phyloP scores from a whole-genome alignment of 495 filamentous ascomycete species.

The Penicilliopsis zonata region DNA sequence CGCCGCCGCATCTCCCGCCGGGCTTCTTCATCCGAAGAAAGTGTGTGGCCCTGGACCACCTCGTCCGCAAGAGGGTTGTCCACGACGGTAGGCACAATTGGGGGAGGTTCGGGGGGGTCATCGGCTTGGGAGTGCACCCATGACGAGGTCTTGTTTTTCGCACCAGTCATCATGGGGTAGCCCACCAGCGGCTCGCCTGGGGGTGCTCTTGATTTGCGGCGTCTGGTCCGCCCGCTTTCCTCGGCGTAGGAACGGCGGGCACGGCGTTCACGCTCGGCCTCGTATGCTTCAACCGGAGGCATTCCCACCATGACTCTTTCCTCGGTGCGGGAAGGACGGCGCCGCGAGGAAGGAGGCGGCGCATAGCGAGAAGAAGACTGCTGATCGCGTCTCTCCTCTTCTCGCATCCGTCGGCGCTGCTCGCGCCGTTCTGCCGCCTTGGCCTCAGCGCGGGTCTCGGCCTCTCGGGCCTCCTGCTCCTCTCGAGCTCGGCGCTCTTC shows the following conservation, averaged over 20 bases:
- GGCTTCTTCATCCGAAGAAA: conserved; percentile 31
- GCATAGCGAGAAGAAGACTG: conserved; percentile 12
- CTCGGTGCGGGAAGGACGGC: conserved; percentile 22
- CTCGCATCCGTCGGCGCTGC: conserved; percentile 23
- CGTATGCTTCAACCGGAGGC: conserved; percentile 9
- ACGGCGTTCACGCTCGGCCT: conserved; percentile 6
- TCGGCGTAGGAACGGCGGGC: conserved; percentile 17
- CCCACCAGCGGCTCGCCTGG: conserved; percentile 7
- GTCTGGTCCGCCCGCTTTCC: conserved; percentile 14
- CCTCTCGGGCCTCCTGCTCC: conserved; percentile 35
- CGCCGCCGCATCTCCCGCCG: conserved; percentile 24
- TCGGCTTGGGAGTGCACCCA: conserved; percentile 46
- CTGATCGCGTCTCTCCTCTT: conserved; percentile 22
- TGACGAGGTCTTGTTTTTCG: conserved; percentile 41
- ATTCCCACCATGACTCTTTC: conserved; percentile 9
- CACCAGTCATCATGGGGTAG: conserved; percentile 18
- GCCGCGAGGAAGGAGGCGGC: conserved; percentile 15
- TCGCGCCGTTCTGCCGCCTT: conserved; percentile 22
- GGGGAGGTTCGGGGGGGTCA: conserved; percentile 47
- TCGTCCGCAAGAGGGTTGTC: conserved; percentile 34
- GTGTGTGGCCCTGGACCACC: conserved; percentile 19
- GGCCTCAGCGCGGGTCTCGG: conserved; percentile 29
- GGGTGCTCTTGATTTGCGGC: conserved; percentile 18
- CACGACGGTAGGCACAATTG: conserved; percentile 39
- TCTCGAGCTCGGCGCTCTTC: conserved; percentile 35